phyloP scores from a whole-genome alignment of 805 yeast species.

The Lipomyces spencermartinsiae region DNA sequence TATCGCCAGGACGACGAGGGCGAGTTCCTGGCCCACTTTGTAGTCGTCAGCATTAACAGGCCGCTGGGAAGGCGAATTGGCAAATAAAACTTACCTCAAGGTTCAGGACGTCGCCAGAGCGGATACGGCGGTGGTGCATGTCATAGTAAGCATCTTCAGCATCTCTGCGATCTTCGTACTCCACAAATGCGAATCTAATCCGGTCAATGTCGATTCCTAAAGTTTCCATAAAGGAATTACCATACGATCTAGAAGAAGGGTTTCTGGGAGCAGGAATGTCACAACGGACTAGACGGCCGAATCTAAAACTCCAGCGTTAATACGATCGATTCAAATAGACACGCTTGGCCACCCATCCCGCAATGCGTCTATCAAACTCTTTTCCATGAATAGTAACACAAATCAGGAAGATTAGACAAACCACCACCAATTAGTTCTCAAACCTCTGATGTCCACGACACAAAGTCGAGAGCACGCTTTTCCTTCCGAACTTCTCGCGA shows the following conservation, averaged over 20 bases:
- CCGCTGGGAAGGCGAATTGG: not conserved
- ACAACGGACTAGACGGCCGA: constrained; percentile 43
- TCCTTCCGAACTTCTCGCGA: constrained; percentile 1
- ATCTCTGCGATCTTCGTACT: constrained; percentile 44
- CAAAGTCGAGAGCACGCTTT: not conserved
- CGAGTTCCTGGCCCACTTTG: constrained; percentile 37
- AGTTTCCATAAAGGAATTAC: not conserved
- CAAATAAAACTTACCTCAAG: constrained; percentile 37
- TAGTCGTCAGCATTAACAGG: not conserved
- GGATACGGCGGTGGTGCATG: constrained; percentile 42
- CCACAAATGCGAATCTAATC: constrained; percentile 44
- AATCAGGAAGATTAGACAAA: not conserved
- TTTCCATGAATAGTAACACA: not conserved
- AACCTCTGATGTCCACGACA: not conserved
- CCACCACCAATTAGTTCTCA: not conserved
- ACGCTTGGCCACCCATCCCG: not conserved
- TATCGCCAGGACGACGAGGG: constrained; percentile 39
- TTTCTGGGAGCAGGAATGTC: constrained; percentile 45
- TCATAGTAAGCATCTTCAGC: constrained; percentile 47
- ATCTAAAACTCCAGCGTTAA: constrained; percentile 29
- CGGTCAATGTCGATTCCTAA: not conserved
- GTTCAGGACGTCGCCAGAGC: constrained; percentile 41
- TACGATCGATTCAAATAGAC: not conserved
- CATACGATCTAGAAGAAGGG: constrained; percentile 38
- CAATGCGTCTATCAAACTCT: not conserved